Evolutionary conservation across 75 land plant species (phyloP), one percentile per base, ranked within the genome.

Genomic region (Picea sitchensis): DNA sequence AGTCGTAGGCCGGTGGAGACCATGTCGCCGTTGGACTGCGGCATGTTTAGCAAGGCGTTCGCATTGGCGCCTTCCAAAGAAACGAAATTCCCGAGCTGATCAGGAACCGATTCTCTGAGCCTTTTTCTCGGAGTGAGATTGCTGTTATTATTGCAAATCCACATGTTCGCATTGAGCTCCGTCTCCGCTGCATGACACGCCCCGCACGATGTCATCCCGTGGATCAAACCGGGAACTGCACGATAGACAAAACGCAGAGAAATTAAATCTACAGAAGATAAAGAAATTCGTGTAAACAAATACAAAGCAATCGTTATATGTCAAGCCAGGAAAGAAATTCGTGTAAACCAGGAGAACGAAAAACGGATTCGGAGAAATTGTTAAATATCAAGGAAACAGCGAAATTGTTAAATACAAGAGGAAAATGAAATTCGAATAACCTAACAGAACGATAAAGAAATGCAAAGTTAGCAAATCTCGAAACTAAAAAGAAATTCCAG

Each of bases 1-100:
- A 75, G 76, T 2, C 76, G 32, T 31, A 75, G 36, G 23, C 74
- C 74, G 17, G 74, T 71, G n/a, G 51, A 51, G 56, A 62, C 64
- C 23, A n/a, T n/a, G n/a, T 23, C 20, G 21, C 64, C 64, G 64
- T 62, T 30, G 34, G 60, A 26, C 47, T 54, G 30, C 3, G 7
- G 76, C 60, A 11, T 47, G 26, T 44, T 30, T 3, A 44, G 13
- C 4, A 54, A n/a, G 58, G 76, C 4, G 44, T 11, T 54, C 30
- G 58, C 76, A 20, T 73, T 73, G 26, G 23, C 5, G 3, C 20
- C 36, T 23, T 75, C 76, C 14, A 57, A 14, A 17, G 17, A 17
- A 26, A 75, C 36, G n/a, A 71, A 71, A 7, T 75, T 56, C 76
- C 21, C 60, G 6, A 26, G 60, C 32, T 30, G 32, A 30, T 58